Evolutionary conservation across 257 asterid genomes (phyloP).

Genomic region (Salvia rosmarinus): DNA sequence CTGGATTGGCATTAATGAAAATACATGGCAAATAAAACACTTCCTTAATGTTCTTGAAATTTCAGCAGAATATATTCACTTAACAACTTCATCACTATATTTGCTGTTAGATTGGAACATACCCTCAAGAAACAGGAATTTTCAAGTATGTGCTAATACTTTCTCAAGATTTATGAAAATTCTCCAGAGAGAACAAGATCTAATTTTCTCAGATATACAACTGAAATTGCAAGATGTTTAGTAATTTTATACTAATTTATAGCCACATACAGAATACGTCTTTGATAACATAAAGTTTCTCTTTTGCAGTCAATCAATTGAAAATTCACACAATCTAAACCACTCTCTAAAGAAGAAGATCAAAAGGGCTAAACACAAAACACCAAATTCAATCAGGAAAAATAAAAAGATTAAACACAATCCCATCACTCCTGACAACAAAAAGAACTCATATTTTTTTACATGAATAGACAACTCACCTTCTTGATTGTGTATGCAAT

Average conservation of each 20-base stretch:
- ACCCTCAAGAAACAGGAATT: not conserved
- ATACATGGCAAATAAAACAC: not conserved
- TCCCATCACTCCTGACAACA: conserved; percentile 20
- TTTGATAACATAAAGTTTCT: not conserved
- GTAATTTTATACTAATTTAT: too few relatives aligned
- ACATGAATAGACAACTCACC: conserved; percentile 39
- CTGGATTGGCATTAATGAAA: not conserved
- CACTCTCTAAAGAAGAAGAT: not conserved
- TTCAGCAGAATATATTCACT: not conserved
- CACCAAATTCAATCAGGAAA: not conserved
- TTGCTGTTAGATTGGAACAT: conserved; percentile 12
- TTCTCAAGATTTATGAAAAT: not conserved
- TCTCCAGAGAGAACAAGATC: conserved; percentile 1
- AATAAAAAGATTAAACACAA: conserved; percentile 2
- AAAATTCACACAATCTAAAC: conserved; percentile 14
- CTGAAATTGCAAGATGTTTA: conserved; percentile 23
- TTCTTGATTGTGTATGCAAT: conserved; percentile 34
- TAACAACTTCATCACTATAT: conserved; percentile 2
- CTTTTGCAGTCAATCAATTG: conserved; percentile 17
- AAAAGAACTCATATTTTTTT: not conserved
- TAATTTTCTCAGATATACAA: not conserved
- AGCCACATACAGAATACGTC: not conserved
- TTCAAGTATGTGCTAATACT: not conserved
- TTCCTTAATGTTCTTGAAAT: not conserved
- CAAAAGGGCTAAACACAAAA: conserved; percentile 14